Evolutionary conservation across 1,139 yeast genomes (phyloP).

Genomic region (Zygosaccharomyces sapae): DNA sequence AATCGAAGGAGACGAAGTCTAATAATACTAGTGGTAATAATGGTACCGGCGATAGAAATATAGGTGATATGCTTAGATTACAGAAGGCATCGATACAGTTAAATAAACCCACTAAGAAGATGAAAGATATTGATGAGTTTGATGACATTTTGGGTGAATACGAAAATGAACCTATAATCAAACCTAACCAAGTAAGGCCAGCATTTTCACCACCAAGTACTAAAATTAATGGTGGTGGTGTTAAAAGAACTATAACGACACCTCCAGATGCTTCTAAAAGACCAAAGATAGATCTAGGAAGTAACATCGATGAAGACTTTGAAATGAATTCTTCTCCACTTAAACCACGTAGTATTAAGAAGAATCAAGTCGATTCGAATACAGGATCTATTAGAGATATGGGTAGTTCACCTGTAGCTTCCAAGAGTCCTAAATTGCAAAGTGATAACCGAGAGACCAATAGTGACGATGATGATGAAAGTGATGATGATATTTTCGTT

Average conservation of each 20-base stretch:
- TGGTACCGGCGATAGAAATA: conserved; percentile 13
- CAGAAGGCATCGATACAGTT: conserved; percentile 26
- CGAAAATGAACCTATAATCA: conserved; percentile 21
- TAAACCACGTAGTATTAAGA: conserved; percentile 6
- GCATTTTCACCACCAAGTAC: not conserved
- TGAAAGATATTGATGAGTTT: conserved; percentile 38
- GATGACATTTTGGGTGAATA: conserved; percentile 50
- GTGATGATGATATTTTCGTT: conserved; percentile 55
- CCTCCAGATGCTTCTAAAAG: conserved; percentile 9
- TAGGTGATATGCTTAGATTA: conserved; percentile 28
- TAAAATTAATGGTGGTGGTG: not conserved
- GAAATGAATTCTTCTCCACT: conserved; percentile 24
- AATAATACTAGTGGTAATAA: conserved; percentile 13
- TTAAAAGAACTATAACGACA: not conserved
- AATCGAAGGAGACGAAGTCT: conserved; percentile 24
- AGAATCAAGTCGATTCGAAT: conserved; percentile 1
- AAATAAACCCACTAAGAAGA: conserved; percentile 34
- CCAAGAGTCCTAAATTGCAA: conserved; percentile 10
- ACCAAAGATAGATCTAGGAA: conserved; percentile 17
- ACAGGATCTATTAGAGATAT: conserved; percentile 13
- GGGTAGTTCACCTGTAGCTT: conserved; percentile 16
- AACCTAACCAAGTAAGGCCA: conserved; percentile 2
- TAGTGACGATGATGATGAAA: conserved; percentile 28
- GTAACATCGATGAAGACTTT: conserved; percentile 11
- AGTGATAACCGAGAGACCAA: no score